Conservation (phyloP, 176 grass and related monocot species). For the Puya raimondii region DNA sequence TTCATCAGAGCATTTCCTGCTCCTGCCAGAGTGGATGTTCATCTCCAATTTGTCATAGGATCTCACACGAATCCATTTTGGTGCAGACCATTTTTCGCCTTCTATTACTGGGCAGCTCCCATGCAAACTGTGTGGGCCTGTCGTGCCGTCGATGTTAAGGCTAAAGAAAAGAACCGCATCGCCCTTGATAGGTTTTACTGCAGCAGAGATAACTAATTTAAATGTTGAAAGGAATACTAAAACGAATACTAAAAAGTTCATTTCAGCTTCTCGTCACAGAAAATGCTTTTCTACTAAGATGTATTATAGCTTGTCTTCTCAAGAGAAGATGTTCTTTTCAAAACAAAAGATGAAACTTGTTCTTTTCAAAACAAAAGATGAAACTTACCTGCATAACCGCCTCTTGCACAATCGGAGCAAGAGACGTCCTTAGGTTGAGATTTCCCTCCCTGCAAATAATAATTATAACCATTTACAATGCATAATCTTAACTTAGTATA, state of each 20-base stretch:
- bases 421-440: conserved; percentile 51
- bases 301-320: neutral
- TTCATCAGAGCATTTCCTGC: neutral
- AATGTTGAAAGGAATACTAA: neutral
- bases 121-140: conserved; percentile 66
- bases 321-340: too few species aligned
- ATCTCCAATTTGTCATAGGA: conserved; percentile 40
- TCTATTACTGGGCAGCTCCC: conserved; percentile 77
- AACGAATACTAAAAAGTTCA: too few species aligned
- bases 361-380: neutral
- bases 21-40: neutral
- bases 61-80: conserved; percentile 95
- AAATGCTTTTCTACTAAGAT: neutral
- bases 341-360: too few species aligned
- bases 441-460: conserved; percentile 41
- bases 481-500: neutral
- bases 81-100: conserved; percentile 89
- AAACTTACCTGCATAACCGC: conserved; percentile 59
- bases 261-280: neutral
- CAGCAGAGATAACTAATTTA: neutral
- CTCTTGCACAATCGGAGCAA: conserved; percentile 57
- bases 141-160: conserved; percentile 59
- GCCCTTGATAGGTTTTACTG: conserved; percentile 74
- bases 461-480: neutral
- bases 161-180: conserved; percentile 87